Evolutionary conservation across 2,329 filamentous ascomycete genomes (phyloP), one percentile per base, ranked within the genome.

Genomic region (Akanthomyces muscarius): DNA sequence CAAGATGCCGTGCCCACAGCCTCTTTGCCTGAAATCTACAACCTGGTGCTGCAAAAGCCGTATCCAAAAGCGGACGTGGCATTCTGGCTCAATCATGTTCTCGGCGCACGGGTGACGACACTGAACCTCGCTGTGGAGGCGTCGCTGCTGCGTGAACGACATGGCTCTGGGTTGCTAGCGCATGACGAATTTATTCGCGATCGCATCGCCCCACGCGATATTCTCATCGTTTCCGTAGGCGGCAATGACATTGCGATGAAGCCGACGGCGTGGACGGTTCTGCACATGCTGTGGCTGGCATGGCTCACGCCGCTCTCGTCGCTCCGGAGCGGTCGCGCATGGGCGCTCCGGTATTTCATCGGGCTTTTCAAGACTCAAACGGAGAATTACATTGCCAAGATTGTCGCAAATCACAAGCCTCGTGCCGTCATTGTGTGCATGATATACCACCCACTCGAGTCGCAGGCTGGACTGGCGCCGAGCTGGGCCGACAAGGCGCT

Each of bases 271-370:
- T 21, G 25, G 52, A 62, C 61, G 3, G 13, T 57, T 2, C 44
- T 57, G 23, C 44, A 57, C 51, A 62, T 62, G 61, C 61, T 62
- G 5, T 53, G 52, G 44, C 61, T 62, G 4, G 28, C 61, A 6
- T 62, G 61, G 61, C 42, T 62, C 7, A 62, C 61, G 51, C 61
- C 61, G 30, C 33, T 62, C 23, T 57, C 52, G 6, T 62, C 61
- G n/a, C 30, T 62, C 21, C 53, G 53, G 33, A 57, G 42, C 52
- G 61, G 61, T 1, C 38, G 50, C 30, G 61, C 61, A 7, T 62
- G 61, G 52, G 51, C 25, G 6, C 61, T 62, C 6, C 44, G 30
- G 3, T 62, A 62, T 33, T 62, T 62, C 36, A 14, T 50, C 44
- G 10, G 33, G 2, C 18, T 62, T 21, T 62, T 62, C 61, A 57